Evolutionary conservation across 805 yeast species (phyloP).

Genomic region (Candida cerambycidarum): DNA sequence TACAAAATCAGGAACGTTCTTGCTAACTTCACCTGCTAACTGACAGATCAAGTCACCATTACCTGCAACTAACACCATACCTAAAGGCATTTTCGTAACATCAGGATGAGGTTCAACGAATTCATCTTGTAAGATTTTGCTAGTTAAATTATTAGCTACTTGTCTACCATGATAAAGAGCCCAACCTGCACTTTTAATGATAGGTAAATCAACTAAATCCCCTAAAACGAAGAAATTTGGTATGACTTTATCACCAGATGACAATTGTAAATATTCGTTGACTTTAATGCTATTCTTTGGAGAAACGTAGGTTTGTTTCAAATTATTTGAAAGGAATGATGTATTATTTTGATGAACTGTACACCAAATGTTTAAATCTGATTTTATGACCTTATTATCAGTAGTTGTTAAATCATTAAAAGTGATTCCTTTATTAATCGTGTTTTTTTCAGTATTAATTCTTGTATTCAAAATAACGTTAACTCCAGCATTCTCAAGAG

Average conservation of each 20-base stretch:
- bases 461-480: slow-evolving; percentile 30
- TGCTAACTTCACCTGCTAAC: slow-evolving; percentile 31
- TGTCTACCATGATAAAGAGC: slow-evolving; percentile 43
- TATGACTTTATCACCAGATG: slow-evolving; percentile 17
- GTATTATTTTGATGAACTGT: slow-evolving; percentile 34
- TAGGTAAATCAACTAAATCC: slow-evolving; percentile 39
- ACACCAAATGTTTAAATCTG: slow-evolving; percentile 39
- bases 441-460: slow-evolving; percentile 17
- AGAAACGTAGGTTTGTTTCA: slow-evolving; percentile 25
- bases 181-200: slow-evolving; percentile 47
- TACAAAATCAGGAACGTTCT: slow-evolving; percentile 33
- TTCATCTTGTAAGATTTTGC: slow-evolving; percentile 26
- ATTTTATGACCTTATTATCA: slow-evolving; percentile 24
- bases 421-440: slow-evolving; percentile 19
- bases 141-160: slow-evolving; percentile 36
- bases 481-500: slow-evolving; percentile 29
- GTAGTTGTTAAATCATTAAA: slow-evolving; percentile 29
- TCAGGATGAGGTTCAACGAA: slow-evolving; percentile 37
- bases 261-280: slow-evolving; percentile 37
- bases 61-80: slow-evolving; percentile 44
- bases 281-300: slow-evolving; percentile 29
- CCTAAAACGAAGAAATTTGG: slow-evolving; percentile 37
- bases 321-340: slow-evolving; percentile 20
- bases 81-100: slow-evolving; percentile 32
- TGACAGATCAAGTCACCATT: slow-evolving; percentile 38